Percentiles rank a stretch among this genome's conserved stretches.
phyloP scores from a whole-genome alignment of 768 basidiomycete species.

The Candolleomyces eurysporus region DNA sequence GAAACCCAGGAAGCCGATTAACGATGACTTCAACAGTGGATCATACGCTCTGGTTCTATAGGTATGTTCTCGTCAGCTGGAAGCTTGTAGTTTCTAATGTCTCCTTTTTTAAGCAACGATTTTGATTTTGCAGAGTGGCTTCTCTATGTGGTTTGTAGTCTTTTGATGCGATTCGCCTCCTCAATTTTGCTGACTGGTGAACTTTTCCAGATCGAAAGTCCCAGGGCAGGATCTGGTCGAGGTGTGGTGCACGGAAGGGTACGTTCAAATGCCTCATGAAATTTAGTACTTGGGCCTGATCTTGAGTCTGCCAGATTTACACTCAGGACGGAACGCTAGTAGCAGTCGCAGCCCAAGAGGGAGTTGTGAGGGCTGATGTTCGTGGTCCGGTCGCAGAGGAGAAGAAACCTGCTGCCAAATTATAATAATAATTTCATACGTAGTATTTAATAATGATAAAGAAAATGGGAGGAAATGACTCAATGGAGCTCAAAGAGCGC shows the following conservation, averaged over 20 bases:
- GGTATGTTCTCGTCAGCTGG: constrained; percentile 37
- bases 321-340: constrained; percentile 63
- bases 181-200: background rate
- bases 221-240: constrained; percentile 62
- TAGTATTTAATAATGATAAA: too few species aligned
- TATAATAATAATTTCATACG: too few species aligned
- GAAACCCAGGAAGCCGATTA: constrained; percentile 47
- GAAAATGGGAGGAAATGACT: background rate
- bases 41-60: constrained; percentile 79
- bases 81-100: too few species aligned
- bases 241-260: constrained; percentile 72
- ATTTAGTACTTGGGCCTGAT: background rate
- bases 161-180: constrained; percentile 2
- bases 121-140: constrained; percentile 83
- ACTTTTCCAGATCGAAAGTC: constrained; percentile 55
- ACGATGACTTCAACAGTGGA: constrained; percentile 74
- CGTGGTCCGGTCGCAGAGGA: constrained; percentile 34
- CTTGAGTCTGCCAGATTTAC: constrained; percentile 50
- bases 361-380: constrained; percentile 63
- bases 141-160: constrained; percentile 62
- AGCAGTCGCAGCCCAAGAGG: constrained; percentile 81
- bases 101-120: constrained; percentile 44
- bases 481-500: too few species aligned
- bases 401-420: constrained; percentile 15
- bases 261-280: constrained; percentile 1